Base-by-base conservation (phyloP, 306 rosid genomes). In the Calophaca sinica region DNA sequence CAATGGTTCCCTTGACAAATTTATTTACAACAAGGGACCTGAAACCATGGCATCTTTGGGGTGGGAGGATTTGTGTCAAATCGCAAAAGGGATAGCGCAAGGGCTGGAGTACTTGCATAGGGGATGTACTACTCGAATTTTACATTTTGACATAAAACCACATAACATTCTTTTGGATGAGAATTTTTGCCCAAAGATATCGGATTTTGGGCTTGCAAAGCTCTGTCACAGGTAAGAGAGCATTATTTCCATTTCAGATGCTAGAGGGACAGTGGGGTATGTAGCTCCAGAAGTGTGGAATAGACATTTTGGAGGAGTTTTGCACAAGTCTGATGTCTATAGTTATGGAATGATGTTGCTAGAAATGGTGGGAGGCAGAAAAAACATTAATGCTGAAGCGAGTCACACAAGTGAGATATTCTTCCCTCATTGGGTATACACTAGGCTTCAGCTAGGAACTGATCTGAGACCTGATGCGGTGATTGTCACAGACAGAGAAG, bases 111-210 rank as follows among this genome's bases (percentile, higher is more conserved):
- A 85, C 58, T 72, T 87, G 58, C 89, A 85, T 20, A 74, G 42
- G 0, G 91, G 86, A 8, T 88, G 91, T 77, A 79, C 50, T 10
- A 81, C 87, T 7, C 29, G 72, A 52, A 85, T 88, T 51, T 15
- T 88, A 13, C 89, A 87, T 61, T 79, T 83, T 12, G 89, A 85
- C 46, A 85, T 83, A 7, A 87, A 87, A 31, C 91, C 91, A 13
- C 84, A 72, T 26, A 87, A 84, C 53, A 84, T 87, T 12, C 87
- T 87, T 66, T 63, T 87, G 58, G 87, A 87, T 58, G 70, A 78
- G 29, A 42, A 75, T 8, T 72, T 82, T 1, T 58, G 72, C 4
- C 91, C 87, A 0, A 87, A 85, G 53, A 85, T 85, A 38, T 68
- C 86, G 1, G 89, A 87, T 57, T 87, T 85, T 50, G 89, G 89